Evolutionary conservation across 2,329 filamentous ascomycete genomes (phyloP).

Genomic region (Exutisphaerella laricina): DNA sequence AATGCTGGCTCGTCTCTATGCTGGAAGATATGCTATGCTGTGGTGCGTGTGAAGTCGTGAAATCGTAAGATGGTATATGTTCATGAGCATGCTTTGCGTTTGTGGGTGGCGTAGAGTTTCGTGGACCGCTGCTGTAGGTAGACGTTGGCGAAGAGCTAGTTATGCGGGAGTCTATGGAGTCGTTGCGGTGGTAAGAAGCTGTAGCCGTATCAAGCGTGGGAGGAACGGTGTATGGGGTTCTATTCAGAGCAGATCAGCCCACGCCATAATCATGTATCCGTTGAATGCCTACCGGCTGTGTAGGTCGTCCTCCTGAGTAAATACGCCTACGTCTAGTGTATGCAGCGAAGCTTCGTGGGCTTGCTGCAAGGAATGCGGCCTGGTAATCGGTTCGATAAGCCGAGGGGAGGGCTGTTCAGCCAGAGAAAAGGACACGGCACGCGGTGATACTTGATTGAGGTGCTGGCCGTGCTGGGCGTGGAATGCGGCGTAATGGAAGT

Average conservation of each 20-base stretch:
- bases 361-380: slow-evolving; percentile 28
- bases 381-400: slow-evolving; percentile 24
- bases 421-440: slow-evolving; percentile 40
- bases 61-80: slow-evolving; percentile 6
- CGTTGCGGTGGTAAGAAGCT: slow-evolving; percentile 21
- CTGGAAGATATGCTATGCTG: slow-evolving; percentile 24
- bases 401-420: slow-evolving; percentile 40
- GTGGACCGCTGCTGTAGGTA: slow-evolving; percentile 24
- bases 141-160: slow-evolving; percentile 21
- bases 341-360: background rate
- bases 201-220: slow-evolving; percentile 2
- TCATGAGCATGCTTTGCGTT: slow-evolving; percentile 28
- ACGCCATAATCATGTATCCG: background rate
- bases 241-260: background rate
- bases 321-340: background rate
- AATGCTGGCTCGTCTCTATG: slow-evolving; percentile 22
- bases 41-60: slow-evolving; percentile 21
- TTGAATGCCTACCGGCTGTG: background rate
- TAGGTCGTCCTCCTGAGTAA: background rate
- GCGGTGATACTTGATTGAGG: slow-evolving; percentile 39
- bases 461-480: background rate
- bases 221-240: slow-evolving; percentile 17
- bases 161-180: slow-evolving; percentile 27
- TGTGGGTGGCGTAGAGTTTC: slow-evolving; percentile 24
- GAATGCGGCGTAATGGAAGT: background rate